Conservation (phyloP, 2,329 filamentous ascomycete genomes). For the Curvularia eragrostidis region DNA sequence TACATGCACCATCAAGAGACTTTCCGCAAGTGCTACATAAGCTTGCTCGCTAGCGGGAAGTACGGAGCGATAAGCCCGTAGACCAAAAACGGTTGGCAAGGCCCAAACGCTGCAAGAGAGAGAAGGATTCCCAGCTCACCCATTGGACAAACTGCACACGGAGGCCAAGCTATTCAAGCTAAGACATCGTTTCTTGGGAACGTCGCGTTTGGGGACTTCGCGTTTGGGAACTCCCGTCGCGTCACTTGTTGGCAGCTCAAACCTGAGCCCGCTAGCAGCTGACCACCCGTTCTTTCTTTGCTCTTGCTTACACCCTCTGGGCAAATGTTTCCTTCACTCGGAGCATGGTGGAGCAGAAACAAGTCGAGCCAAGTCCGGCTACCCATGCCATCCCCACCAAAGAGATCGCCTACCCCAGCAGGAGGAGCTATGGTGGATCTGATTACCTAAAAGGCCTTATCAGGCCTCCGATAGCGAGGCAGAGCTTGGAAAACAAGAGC, state of each 20-base stretch:
- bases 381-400: neutral
- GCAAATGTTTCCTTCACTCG: no score
- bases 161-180: neutral
- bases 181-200: no score
- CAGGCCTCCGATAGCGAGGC: neutral
- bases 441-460: slow-evolving; percentile 1
- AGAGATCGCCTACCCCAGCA: neutral
- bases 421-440: neutral
- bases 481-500: neutral
- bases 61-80: neutral
- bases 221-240: neutral
- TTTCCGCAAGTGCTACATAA: neutral
- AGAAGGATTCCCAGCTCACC: no score
- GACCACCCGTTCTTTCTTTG: neutral
- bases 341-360: no score
- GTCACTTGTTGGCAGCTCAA: neutral
- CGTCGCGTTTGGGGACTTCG: no score
- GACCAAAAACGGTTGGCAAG: neutral
- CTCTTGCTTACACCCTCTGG: neutral
- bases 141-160: neutral
- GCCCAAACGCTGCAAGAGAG: no score
- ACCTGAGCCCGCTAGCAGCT: neutral
- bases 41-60: neutral
- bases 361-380: no score
- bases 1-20: neutral